Evolutionary conservation across 805 yeast genomes (phyloP), one percentile per base, ranked within the genome.

Genomic region (Myxozyma melibiosi): DNA sequence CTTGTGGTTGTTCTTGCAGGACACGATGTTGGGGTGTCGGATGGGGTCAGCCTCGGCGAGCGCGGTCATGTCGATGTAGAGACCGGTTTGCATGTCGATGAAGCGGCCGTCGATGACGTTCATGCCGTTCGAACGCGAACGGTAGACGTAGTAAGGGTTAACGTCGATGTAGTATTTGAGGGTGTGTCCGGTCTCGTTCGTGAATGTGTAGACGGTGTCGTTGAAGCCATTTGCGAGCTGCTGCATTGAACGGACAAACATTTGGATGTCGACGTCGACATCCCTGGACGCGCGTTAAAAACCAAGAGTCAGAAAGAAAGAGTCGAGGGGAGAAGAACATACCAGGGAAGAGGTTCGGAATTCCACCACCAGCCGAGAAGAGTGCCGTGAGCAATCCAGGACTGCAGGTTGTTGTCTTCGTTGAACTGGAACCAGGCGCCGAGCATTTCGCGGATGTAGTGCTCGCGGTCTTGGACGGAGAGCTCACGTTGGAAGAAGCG

Each of bases 151-250:
- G 71, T 76, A 73, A 0, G 84, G 80, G 24, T 76, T 72, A 5
- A 81, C 76, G 62, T 81, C 84, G 38, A 81, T 66, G 13, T 74
- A 68, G 53, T 73, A 81, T 28, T 73, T 68, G 9, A 81, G 80
- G 4, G 77, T 71, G 38, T 80, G 84, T 67, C 84, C 91, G 66
- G 82, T 83, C 73, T 90, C 96, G 65, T 83, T 81, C 78, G 85
- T 84, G 48, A 48, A 52, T 9, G 52, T 34, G 54, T 47, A 58
- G 18, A 48, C 30, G 28, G 84, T 74, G 52, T 76, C 72, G 63
- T 81, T 81, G 68, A 78, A 79, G 30, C 74, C 67, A 18, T 73
- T 71, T 1, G 82, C 82, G 45, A 81, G 65, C 33, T 79, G 70
- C 35, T 72, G 71, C 63, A 81, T 68, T 57, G 80, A 82, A 39